Conservation (phyloP, 78 protist genomes). For the Dictyostelium firmibasis region DNA sequence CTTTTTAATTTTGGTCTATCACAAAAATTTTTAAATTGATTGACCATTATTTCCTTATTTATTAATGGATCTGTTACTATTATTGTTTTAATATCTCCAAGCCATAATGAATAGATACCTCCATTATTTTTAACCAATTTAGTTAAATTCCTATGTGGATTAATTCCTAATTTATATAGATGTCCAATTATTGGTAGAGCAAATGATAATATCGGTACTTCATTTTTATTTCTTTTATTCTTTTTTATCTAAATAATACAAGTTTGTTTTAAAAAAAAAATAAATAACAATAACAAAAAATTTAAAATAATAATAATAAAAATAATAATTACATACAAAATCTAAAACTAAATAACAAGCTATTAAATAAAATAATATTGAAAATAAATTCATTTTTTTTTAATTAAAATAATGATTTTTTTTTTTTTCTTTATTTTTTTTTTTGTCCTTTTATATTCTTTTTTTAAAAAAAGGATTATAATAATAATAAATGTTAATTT, state of each 20-base stretch:
- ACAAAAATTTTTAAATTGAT: not conserved
- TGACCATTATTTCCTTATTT: not conserved
- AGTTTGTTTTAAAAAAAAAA: too few relatives aligned
- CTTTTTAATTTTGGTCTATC: not conserved
- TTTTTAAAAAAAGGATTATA: too few relatives aligned
- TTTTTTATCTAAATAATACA: not conserved
- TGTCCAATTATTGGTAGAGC: not conserved
- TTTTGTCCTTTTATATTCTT: too few relatives aligned
- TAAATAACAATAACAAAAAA: too few relatives aligned
- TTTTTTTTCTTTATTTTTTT: too few relatives aligned
- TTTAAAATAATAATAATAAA: too few relatives aligned
- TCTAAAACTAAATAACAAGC: too few relatives aligned
- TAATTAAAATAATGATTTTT: too few relatives aligned
- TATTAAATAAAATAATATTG: too few relatives aligned
- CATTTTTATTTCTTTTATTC: not conserved
- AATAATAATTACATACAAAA: too few relatives aligned
- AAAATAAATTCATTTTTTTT: too few relatives aligned
- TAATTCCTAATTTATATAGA: not conserved
- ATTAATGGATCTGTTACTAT: slow-evolving; percentile 11
- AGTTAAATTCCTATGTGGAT: not conserved
- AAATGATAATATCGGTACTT: not conserved
- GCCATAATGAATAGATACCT: not conserved
- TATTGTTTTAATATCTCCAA: slow-evolving; percentile 14
- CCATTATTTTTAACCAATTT: slow-evolving; percentile 2
- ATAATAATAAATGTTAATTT: too few relatives aligned